Conservation (phyloP, 1,284 basidiomycete species). For the Ceratobasidium sp. region DNA sequence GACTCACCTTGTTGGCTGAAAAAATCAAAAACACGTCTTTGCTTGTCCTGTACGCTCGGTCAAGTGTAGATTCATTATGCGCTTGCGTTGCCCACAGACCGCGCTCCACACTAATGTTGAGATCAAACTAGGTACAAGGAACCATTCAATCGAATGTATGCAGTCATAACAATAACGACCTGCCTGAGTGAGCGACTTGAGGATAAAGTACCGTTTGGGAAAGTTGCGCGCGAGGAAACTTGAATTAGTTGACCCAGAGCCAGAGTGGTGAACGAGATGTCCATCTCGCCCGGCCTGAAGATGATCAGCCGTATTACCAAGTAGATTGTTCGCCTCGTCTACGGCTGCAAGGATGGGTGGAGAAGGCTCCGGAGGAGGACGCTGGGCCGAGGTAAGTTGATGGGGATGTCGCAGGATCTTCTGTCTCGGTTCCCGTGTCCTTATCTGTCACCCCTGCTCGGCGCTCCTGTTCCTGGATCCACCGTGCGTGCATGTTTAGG, state of each 20-base stretch:
- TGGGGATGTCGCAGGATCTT: constrained; percentile 42
- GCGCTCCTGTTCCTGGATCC: constrained; percentile 66
- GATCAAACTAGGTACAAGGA: constrained; percentile 64
- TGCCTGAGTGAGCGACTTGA: constrained; percentile 86
- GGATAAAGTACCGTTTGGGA: constrained; percentile 88
- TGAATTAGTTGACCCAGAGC: constrained; percentile 68
- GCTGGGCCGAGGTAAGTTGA: constrained; percentile 41
- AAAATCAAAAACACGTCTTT: constrained; percentile 88
- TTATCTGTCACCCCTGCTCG: constrained; percentile 35
- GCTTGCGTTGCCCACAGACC: constrained; percentile 91
- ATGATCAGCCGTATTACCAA: neutral
- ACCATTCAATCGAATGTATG: constrained; percentile 4
- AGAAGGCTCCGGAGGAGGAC: constrained; percentile 35
- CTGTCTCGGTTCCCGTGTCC: constrained; percentile 5
- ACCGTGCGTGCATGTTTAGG: constrained; percentile 80
- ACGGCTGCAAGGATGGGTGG: constrained; percentile 11
- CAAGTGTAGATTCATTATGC: constrained; percentile 89
- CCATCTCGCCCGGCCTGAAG: constrained; percentile 38
- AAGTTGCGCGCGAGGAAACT: constrained; percentile 77
- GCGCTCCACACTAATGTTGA: constrained; percentile 82
- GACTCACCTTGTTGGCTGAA: constrained; percentile 88
- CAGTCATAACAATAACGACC: constrained; percentile 41
- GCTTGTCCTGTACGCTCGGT: constrained; percentile 90
- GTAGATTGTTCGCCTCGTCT: neutral
- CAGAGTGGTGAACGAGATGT: constrained; percentile 49